Base-by-base conservation (phyloP, 2,329 filamentous ascomycete species). In the Colletotrichum orbiculare region DNA sequence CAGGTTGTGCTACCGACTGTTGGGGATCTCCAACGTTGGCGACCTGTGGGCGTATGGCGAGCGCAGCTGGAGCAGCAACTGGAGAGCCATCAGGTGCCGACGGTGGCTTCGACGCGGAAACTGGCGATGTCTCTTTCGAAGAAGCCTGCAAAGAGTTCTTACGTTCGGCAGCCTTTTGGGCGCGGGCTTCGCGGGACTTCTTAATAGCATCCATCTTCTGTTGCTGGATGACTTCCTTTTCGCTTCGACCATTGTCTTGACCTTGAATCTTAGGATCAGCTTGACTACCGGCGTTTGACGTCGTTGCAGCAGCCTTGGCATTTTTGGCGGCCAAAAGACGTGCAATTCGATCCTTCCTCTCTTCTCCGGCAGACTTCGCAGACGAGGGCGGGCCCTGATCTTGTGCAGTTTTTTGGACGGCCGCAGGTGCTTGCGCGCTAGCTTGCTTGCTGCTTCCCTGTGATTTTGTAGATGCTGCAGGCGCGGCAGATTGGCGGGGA, bases 141-240 rank as follows among this genome's bases (percentile, higher is more conserved):
- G 57, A 33, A 41, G 46, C 33, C 37, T 66, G 63, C 25, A 66
- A 10, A 38, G 58, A 62, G 12, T 47, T 42, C 15, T 63, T 66
- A n/a, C 58, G 63, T 34, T 56, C 63, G n/a, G 61, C 68, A 76
- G 77, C 61, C 56, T 75, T 76, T 61, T 76, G 76, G 43, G 76
- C 74, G 52, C 76, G 77, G 6, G 76, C 78, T 71, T 85, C 81
- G 38, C 85, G 80, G 41, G 83, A 80, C 70, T 87, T 89, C 69
- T 88, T 88, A 25, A 96, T 79, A 25, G 90, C 90, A 65, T 93
- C 92, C 73, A 97, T 89, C 69, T 93, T 93, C 73, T 93, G 87
- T 68, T 92, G 88, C 50, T 94, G 83, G 38, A 94, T 79, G 64
- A 84, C 85, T 62, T 92, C 92, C 66, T 92, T 97, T 69, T 93